phyloP scores from a whole-genome alignment of 1,284 basidiomycete genomes.

The Ganoderma boninense region DNA sequence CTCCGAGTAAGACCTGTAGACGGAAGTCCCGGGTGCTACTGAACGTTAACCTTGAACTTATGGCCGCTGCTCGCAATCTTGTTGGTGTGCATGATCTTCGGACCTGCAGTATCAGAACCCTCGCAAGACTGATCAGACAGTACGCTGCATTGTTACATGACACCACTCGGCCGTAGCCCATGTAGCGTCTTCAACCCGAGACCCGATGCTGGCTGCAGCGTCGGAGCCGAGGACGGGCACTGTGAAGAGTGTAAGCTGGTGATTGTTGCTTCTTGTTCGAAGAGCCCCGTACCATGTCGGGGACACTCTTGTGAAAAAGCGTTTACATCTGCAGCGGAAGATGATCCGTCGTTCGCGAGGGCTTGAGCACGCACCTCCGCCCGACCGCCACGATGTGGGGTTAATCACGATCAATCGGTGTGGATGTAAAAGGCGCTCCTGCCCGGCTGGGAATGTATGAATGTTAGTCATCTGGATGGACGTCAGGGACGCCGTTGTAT shows the following conservation, averaged over 20 bases:
- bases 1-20: neutral
- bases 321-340: neutral
- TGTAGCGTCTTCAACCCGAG: neutral
- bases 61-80: neutral
- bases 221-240: neutral
- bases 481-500: neutral
- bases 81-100: neutral
- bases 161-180: neutral
- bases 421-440: neutral
- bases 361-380: neutral
- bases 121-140: neutral
- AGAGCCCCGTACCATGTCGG: neutral
- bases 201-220: neutral
- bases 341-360: neutral
- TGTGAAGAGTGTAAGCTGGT: neutral
- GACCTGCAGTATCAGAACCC: too few relatives aligned
- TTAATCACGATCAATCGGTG: slow-evolving; percentile 1
- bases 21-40: neutral
- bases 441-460: neutral
- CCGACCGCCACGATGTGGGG: neutral
- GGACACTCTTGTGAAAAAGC: neutral
- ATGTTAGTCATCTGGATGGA: neutral
- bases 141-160: neutral
- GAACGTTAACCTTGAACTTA: neutral
- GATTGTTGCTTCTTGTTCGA: neutral